phyloP scores from a whole-genome alignment of 2,329 filamentous ascomycete species.

The Penicillium sp. region DNA sequence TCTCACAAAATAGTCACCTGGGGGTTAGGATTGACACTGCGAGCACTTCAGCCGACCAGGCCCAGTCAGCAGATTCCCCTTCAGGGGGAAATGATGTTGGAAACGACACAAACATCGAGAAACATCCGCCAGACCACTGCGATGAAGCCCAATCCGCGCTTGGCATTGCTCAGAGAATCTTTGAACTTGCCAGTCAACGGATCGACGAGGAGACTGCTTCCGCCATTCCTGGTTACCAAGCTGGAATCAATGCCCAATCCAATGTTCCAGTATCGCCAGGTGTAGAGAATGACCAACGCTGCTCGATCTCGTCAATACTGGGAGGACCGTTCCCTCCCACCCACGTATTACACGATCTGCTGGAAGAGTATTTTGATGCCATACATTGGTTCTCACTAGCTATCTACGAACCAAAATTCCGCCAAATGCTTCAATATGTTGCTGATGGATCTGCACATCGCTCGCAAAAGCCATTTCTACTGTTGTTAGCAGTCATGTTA shows the following conservation, averaged over 20 bases:
- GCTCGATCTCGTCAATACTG: constrained; percentile 28
- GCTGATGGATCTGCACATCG: constrained; percentile 34
- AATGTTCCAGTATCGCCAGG: constrained; percentile 1
- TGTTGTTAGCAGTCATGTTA: constrained; percentile 39
- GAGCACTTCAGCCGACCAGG: too few relatives aligned
- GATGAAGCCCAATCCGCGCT: constrained; percentile 38
- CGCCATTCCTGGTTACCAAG: constrained; percentile 36
- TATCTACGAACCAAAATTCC: constrained; percentile 44
- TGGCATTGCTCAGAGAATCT: constrained; percentile 35
- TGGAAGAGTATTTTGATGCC: constrained; percentile 44
- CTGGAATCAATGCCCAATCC: constrained; percentile 8
- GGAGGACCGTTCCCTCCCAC: constrained; percentile 30
- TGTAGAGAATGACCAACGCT: constrained; percentile 17
- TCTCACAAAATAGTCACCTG: too few relatives aligned
- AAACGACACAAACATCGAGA: too few relatives aligned
- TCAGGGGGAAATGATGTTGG: too few relatives aligned
- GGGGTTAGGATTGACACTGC: too few relatives aligned
- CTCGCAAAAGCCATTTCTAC: constrained; percentile 37
- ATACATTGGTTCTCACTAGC: constrained; percentile 49
- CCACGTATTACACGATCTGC: constrained; percentile 29
- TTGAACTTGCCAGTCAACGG: constrained; percentile 26
- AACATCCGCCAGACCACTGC: constrained; percentile 20
- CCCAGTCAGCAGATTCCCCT: too few relatives aligned
- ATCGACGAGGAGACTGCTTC: constrained; percentile 33
- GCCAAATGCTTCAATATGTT: constrained; percentile 32